A percentile compares a stretch with the other conserved stretches of the same genome.
These are phyloP conservation scores for Ustilago trichophora DNA, from an alignment of 1,284 basidiomycete genomes.

Conservation along the genomic window DNA sequence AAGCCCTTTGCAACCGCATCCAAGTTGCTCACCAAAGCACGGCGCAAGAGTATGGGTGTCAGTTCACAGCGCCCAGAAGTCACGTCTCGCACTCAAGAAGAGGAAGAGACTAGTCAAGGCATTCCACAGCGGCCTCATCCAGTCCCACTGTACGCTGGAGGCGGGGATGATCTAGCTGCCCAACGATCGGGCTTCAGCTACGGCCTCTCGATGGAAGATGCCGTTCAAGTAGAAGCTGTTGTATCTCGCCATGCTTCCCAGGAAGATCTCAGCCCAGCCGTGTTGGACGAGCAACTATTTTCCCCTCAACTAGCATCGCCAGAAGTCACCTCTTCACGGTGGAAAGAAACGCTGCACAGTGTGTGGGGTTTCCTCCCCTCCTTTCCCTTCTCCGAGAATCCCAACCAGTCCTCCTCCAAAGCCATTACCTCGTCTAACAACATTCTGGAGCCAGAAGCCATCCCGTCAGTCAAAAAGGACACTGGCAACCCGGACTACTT, in stretches of 20 bases:
- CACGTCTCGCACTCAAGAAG: neutral
- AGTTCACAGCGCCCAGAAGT: neutral
- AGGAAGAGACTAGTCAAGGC: neutral
- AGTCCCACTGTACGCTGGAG: conserved; percentile 10
- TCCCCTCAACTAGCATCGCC: conserved; percentile 4
- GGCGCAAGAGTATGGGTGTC: conserved; percentile 13
- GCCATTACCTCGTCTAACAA: conserved; percentile 2
- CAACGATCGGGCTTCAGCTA: conserved; percentile 39
- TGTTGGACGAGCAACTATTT: neutral
- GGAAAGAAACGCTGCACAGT: conserved; percentile 29
- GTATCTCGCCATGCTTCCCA: conserved; percentile 26
- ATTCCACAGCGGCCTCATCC: conserved; percentile 14
- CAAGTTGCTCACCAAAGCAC: conserved; percentile 21
- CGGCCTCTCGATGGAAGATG: conserved; percentile 35
- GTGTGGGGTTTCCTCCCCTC: conserved; percentile 42
- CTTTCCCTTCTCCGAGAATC: conserved; percentile 1
- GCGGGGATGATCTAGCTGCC: conserved; percentile 19
- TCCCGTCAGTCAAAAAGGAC: conserved; percentile 42
- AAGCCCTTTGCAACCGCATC: conserved; percentile 27
- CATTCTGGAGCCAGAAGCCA: conserved; percentile 42
- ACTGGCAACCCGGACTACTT: conserved; percentile 49
- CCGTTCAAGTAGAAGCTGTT: conserved; percentile 33
- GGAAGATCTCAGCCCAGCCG: conserved; percentile 8
- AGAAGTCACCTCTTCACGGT: conserved; percentile 7
- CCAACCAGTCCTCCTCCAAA: neutral